Evolutionary conservation across 345 rosid species (phyloP).

Genomic region (Populus simonii): DNA sequence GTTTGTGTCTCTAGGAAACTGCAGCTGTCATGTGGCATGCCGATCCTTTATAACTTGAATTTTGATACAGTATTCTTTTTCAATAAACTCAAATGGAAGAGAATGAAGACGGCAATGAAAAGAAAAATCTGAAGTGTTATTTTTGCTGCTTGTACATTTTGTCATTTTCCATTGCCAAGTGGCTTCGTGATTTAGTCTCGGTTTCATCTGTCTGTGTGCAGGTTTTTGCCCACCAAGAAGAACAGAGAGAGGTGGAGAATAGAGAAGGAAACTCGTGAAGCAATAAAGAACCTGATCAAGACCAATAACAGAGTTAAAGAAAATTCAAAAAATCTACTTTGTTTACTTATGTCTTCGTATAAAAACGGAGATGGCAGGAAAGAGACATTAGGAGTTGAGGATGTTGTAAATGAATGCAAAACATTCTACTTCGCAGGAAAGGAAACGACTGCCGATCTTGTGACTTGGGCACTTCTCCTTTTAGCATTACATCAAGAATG

Average conservation of each 20-base stretch:
- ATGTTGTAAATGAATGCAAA: conserved; percentile 73
- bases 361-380: conserved; percentile 46
- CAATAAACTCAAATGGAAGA: no score
- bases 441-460: conserved; percentile 59
- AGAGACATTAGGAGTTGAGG: conserved; percentile 53
- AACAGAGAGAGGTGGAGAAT: conserved; percentile 65
- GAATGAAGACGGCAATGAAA: no score
- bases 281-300: conserved; percentile 43
- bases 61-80: no score
- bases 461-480: conserved; percentile 60
- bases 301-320: conserved; percentile 28
- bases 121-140: no score
- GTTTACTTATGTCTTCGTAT: conserved; percentile 45
- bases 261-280: conserved; percentile 56
- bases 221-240: conserved; percentile 65
- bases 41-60: no score
- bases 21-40: no score
- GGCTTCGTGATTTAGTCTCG: no score
- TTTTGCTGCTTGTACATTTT: no score
- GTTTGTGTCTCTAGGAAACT: no score
- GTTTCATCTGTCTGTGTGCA: conserved; percentile 10
- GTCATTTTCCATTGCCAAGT: no score
- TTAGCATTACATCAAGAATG: conserved; percentile 68
- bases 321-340: conserved; percentile 46
- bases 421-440: conserved; percentile 80